phyloP scores from a whole-genome alignment of 2,329 filamentous ascomycete species.

The Aspergillus ibericus region DNA sequence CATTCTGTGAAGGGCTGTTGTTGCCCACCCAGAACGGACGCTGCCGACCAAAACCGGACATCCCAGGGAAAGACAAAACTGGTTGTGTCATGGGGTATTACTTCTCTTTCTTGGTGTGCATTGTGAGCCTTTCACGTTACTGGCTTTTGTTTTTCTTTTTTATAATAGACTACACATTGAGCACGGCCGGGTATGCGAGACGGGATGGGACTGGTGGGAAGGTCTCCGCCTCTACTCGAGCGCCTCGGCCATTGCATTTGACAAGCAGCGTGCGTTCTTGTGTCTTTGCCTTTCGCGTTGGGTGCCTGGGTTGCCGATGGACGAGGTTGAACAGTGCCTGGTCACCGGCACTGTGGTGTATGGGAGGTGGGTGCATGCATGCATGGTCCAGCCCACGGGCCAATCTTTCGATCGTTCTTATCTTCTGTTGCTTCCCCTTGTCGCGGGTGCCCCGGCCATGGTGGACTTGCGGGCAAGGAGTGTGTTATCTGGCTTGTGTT shows the following conservation, averaged over 20 bases:
- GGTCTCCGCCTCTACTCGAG: not conserved
- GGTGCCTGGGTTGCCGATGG: not conserved
- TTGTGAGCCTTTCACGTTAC: constrained; percentile 12
- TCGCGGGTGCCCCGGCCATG: not conserved
- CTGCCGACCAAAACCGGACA: not conserved
- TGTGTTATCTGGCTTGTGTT: constrained; percentile 17
- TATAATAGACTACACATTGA: constrained; percentile 20
- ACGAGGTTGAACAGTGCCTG: not conserved
- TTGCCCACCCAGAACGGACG: not conserved
- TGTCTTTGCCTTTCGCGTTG: not conserved
- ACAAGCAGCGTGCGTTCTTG: not conserved
- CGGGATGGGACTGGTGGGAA: not conserved
- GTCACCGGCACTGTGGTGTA: not conserved
- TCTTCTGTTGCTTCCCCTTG: not conserved
- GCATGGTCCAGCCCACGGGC: not conserved
- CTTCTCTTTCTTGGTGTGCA: constrained; percentile 16
- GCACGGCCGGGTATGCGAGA: constrained; percentile 8
- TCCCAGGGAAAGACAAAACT: constrained; percentile 14
- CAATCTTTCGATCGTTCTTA: constrained; percentile 11
- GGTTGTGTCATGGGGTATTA: constrained; percentile 7
- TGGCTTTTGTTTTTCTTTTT: constrained; percentile 4
- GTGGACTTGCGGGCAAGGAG: constrained; percentile 8
- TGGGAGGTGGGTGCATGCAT: not conserved
- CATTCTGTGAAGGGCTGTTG: not conserved
- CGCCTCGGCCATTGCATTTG: not conserved